These are phyloP conservation scores for Plasmodium billcollinsi DNA, from an alignment of 169 alveolate genomes.

Conservation along the genomic window DNA sequence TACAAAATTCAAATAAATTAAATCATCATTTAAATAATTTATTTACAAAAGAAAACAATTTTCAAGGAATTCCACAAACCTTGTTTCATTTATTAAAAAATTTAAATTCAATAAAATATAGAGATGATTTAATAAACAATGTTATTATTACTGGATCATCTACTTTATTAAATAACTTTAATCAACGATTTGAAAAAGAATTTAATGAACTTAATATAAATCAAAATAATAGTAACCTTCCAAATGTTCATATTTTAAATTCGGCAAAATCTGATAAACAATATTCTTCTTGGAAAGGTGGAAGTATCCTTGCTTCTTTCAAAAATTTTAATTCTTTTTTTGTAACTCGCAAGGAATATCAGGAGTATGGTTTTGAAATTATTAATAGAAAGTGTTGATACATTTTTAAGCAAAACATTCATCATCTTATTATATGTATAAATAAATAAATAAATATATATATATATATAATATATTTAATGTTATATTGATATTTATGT, in stretches of 20 bases:
- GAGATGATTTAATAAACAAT: constrained; percentile 22
- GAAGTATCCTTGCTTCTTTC: constrained; percentile 55
- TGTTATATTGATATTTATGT: not conserved
- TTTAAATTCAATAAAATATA: constrained; percentile 4
- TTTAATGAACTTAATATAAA: constrained; percentile 26
- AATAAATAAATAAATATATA: too few species aligned
- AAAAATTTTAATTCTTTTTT: constrained; percentile 67
- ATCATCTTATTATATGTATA: not conserved
- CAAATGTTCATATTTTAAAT: constrained; percentile 20
- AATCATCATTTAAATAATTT: constrained; percentile 12
- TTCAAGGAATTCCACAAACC: constrained; percentile 23
- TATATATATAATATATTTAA: not conserved
- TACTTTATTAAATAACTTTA: constrained; percentile 38
- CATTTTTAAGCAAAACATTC: not conserved
- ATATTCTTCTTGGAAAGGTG: constrained; percentile 72
- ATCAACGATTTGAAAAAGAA: constrained; percentile 47
- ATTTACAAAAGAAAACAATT: constrained; percentile 24
- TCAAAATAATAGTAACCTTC: not conserved
- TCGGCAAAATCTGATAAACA: constrained; percentile 36
- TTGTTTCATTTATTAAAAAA: constrained; percentile 53
- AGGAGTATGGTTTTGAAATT: constrained; percentile 60
- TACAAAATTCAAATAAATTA: constrained; percentile 19
- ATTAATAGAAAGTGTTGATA: constrained; percentile 37
- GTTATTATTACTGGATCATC: constrained; percentile 60
- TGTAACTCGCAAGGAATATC: constrained; percentile 51